Evolutionary conservation across 768 basidiomycete species (phyloP).

Genomic region (Boletus bicolor): DNA sequence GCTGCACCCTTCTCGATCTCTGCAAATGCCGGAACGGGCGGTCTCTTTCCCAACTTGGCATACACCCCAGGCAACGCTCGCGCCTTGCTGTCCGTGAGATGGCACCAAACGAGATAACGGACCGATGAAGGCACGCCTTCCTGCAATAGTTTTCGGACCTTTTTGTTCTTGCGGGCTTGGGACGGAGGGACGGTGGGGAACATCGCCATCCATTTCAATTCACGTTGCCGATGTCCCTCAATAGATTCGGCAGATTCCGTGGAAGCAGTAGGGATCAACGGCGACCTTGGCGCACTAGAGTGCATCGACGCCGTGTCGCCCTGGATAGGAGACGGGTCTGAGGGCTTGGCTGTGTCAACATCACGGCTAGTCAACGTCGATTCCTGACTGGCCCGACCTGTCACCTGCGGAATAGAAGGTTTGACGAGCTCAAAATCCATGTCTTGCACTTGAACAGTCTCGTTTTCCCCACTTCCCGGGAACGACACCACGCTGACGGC

Average conservation of each 20-base stretch:
- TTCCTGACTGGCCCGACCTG: constrained; percentile 53
- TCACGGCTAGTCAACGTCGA: constrained; percentile 38
- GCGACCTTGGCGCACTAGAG: constrained; percentile 32
- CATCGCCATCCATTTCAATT: constrained; percentile 70
- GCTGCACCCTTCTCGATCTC: constrained; percentile 61
- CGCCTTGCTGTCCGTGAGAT: constrained; percentile 73
- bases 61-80: constrained; percentile 69
- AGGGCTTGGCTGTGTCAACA: constrained; percentile 9
- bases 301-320: constrained; percentile 43
- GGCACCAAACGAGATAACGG: constrained; percentile 80
- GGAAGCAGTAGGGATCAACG: constrained; percentile 11
- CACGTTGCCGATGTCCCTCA: constrained; percentile 71
- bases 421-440: constrained; percentile 79
- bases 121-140: constrained; percentile 85
- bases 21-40: constrained; percentile 43
- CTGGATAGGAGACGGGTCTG: constrained; percentile 21
- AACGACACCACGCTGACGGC: constrained; percentile 26
- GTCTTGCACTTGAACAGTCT: constrained; percentile 73
- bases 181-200: constrained; percentile 55
- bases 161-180: constrained; percentile 75
- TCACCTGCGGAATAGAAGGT: constrained; percentile 48
- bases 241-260: constrained; percentile 28
- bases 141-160: constrained; percentile 65
- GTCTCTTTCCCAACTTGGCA: constrained; percentile 54
- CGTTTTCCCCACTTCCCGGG: constrained; percentile 33